Evolutionary conservation across 2,329 filamentous ascomycete species (phyloP), one percentile per base, ranked within the genome.

Genomic region (Diatrype stigma): DNA sequence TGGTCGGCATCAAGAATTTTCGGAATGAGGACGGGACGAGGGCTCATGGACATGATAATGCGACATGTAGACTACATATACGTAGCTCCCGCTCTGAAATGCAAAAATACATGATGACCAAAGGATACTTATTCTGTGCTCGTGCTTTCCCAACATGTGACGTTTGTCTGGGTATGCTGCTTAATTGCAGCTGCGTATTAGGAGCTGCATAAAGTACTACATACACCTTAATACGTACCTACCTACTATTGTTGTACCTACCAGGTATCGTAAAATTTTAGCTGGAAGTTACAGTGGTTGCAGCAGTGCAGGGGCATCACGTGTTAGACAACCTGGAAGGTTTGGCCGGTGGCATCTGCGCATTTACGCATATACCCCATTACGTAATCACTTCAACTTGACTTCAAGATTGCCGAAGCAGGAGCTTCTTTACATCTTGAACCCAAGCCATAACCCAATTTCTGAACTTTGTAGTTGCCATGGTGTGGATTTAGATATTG

Each of bases 251-350:
- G n/a, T n/a, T n/a, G n/a, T n/a, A n/a, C n/a, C n/a, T n/a, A n/a
- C n/a, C n/a, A n/a, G n/a, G n/a, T n/a, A n/a, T n/a, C n/a, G n/a
- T n/a, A n/a, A n/a, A n/a, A n/a, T n/a, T n/a, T n/a, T n/a, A n/a
- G n/a, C n/a, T n/a, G n/a, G n/a, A n/a, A n/a, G n/a, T n/a, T n/a
- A n/a, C n/a, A n/a, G n/a, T n/a, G n/a, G n/a, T n/a, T n/a, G n/a
- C n/a, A n/a, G n/a, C n/a, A n/a, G n/a, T 30, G 26, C 26, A 50
- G 28, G 55, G 51, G 48, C 54, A 45, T 60, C 59, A 61, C 59
- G 59, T 60, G 59, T 17, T 22, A 42, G 21, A 34, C 14, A 16
- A 17, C 16, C n/a, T n/a, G n/a, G n/a, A n/a, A n/a, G 21, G 12
- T 22, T 22, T 12, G 23, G 21, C 28, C 16, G 7, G n/a, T 16